A percentile compares a stretch with the other conserved stretches of the same genome.
phyloP scores from a whole-genome alignment of 106 monocot species.

The Phalaenopsis aphrodite region DNA sequence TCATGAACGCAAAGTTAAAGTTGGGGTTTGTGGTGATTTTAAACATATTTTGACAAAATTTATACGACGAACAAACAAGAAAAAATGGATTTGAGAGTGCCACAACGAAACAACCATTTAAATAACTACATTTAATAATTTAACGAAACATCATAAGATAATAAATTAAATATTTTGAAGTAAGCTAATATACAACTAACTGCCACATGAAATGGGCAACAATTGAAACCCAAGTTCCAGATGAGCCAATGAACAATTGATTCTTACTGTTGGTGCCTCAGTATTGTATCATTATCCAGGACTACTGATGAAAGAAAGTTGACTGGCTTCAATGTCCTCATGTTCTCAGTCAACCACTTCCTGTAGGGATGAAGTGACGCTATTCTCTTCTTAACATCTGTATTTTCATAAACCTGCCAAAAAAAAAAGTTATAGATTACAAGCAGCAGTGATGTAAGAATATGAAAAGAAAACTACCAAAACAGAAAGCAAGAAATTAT shows the following conservation, averaged over 20 bases:
- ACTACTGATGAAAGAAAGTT: constrained; percentile 66
- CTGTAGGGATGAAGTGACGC: constrained; percentile 77
- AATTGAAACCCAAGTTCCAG: no score
- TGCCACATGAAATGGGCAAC: no score
- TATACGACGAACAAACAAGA: no score
- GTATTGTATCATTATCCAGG: constrained; percentile 70
- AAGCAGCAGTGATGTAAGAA: background rate
- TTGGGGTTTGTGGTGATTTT: no score
- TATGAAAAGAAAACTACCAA: no score
- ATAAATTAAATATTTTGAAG: background rate
- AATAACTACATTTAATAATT: no score
- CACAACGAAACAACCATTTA: no score
- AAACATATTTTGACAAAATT: no score
- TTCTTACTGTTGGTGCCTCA: constrained; percentile 89
- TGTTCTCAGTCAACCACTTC: constrained; percentile 75
- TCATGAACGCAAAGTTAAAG: no score
- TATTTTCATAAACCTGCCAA: constrained; percentile 87
- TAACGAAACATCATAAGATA: no score
- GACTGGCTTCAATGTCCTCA: constrained; percentile 70
- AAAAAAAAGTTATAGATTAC: constrained; percentile 3
- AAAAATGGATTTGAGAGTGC: no score
- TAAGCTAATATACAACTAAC: background rate
- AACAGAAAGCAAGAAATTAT: no score
- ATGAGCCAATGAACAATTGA: background rate
- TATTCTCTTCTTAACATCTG: constrained; percentile 83